Conservation (phyloP, 2,329 filamentous ascomycete genomes). For the Metarhizium brunneum region DNA sequence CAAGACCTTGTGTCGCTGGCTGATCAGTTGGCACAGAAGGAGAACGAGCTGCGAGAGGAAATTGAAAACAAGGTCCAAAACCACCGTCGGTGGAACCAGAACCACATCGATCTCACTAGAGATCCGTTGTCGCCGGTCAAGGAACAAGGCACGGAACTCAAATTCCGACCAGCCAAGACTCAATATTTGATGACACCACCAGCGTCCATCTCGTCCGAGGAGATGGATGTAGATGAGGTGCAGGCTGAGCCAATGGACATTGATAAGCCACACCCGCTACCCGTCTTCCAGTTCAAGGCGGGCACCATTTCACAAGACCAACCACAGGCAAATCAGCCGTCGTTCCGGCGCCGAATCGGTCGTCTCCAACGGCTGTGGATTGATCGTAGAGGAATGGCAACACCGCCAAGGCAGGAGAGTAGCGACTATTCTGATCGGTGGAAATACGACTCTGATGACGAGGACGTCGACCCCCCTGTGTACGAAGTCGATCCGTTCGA, state of each 20-base stretch:
- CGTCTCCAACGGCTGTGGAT: slow-evolving; percentile 81
- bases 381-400: slow-evolving; percentile 64
- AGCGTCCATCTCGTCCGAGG: slow-evolving; percentile 43
- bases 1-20: slow-evolving; percentile 69
- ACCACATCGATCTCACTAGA: slow-evolving; percentile 80
- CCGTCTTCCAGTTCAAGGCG: slow-evolving; percentile 38
- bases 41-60: slow-evolving; percentile 69
- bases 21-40: slow-evolving; percentile 71
- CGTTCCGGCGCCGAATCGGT: slow-evolving; percentile 76
- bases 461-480: slow-evolving; percentile 67
- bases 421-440: slow-evolving; percentile 55
- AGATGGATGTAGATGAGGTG: slow-evolving; percentile 47
- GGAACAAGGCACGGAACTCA: slow-evolving; percentile 50
- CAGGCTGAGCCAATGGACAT: slow-evolving; percentile 33
- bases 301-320: slow-evolving; percentile 27
- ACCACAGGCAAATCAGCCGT: slow-evolving; percentile 40
- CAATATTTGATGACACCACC: slow-evolving; percentile 61
- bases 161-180: slow-evolving; percentile 63
- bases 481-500: slow-evolving; percentile 69
- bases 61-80: slow-evolving; percentile 82
- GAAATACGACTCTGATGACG: slow-evolving; percentile 83
- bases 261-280: slow-evolving; percentile 20
- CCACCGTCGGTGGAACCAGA: slow-evolving; percentile 85
- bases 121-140: slow-evolving; percentile 73
- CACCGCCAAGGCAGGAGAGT: slow-evolving; percentile 32